A percentile compares a stretch with the other conserved stretches of the same genome.
Conservation (phyloP, 352 stramenopile genomes). For the Phytopythium aichiense region DNA sequence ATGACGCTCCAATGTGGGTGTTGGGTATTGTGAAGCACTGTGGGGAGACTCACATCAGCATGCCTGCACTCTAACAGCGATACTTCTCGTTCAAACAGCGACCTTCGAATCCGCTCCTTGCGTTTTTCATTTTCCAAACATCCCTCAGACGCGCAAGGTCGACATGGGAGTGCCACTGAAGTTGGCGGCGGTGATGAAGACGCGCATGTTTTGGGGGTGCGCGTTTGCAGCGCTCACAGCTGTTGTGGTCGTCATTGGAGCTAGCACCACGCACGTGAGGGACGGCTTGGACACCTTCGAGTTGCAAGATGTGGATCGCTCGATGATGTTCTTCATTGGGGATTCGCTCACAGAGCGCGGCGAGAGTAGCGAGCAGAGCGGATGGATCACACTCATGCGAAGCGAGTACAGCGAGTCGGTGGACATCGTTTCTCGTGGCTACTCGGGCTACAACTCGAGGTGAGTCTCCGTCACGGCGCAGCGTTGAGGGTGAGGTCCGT, state of each 20-base stretch:
- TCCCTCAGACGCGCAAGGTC: not conserved
- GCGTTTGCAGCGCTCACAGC: not conserved
- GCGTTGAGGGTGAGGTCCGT: too few relatives aligned
- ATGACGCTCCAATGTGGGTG: not conserved
- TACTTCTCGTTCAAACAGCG: too few relatives aligned
- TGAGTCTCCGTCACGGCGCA: too few relatives aligned
- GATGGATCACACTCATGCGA: constrained; percentile 40
- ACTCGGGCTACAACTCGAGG: constrained; percentile 41
- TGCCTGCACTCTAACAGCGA: too few relatives aligned
- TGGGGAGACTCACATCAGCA: too few relatives aligned
- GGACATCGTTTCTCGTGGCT: constrained; percentile 48
- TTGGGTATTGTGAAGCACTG: not conserved
- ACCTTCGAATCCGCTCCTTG: too few relatives aligned
- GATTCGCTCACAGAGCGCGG: constrained; percentile 63
- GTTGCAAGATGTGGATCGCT: not conserved
- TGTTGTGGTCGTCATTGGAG: not conserved
- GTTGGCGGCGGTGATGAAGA: not conserved
- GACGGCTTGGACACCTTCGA: not conserved
- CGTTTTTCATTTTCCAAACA: not conserved
- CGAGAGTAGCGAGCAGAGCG: constrained; percentile 19
- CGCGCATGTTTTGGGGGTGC: not conserved
- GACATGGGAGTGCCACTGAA: not conserved
- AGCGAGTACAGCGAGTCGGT: constrained; percentile 44
- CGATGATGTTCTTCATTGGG: constrained; percentile 16
- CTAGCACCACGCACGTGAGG: not conserved